Conservation (phyloP, 495 filamentous ascomycete genomes). For the Aspergillus taichungensis region DNA sequence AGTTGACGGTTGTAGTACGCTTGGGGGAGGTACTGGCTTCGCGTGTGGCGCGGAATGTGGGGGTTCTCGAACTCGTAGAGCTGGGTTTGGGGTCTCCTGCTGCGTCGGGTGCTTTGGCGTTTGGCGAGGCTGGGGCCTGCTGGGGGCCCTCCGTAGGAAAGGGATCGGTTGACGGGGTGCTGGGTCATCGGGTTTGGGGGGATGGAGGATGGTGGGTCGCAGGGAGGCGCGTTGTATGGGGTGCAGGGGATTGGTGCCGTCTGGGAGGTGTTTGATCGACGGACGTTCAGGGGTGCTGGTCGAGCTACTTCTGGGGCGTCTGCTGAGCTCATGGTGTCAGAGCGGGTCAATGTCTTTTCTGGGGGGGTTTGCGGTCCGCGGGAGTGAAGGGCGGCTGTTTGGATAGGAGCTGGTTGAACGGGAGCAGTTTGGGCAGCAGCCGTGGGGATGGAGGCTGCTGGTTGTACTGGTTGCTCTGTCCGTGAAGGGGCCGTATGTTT, state of each 20-base stretch:
- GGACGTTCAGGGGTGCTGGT: conserved; percentile 18
- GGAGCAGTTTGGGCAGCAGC: neutral
- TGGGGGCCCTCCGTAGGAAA: conserved; percentile 8
- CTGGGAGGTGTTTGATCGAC: conserved; percentile 27
- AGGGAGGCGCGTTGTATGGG: conserved; percentile 4
- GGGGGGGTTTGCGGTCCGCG: neutral
- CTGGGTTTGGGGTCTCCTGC: conserved; percentile 10
- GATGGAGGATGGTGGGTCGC: conserved; percentile 21
- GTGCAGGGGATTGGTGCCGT: conserved; percentile 10
- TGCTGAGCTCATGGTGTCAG: conserved; percentile 32
- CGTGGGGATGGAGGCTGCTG: neutral
- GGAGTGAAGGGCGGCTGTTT: neutral
- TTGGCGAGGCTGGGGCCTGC: conserved; percentile 4
- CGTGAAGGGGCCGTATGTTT: neutral
- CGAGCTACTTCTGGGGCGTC: conserved; percentile 32
- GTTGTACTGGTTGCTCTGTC: conserved; percentile 1
- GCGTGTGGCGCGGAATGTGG: conserved; percentile 19
- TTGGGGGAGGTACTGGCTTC: conserved; percentile 20
- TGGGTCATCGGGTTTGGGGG: conserved; percentile 18
- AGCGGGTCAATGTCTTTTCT: conserved; percentile 10
- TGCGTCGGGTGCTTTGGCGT: conserved; percentile 6
- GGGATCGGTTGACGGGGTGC: conserved; percentile 2
- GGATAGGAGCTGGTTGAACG: neutral
- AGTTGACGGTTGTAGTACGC: conserved; percentile 14
- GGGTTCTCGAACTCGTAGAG: conserved; percentile 22